Evolutionary conservation across 176 grass and related monocot species (phyloP), one percentile per base, ranked within the genome.

Genomic region (Paspalum notatum): DNA sequence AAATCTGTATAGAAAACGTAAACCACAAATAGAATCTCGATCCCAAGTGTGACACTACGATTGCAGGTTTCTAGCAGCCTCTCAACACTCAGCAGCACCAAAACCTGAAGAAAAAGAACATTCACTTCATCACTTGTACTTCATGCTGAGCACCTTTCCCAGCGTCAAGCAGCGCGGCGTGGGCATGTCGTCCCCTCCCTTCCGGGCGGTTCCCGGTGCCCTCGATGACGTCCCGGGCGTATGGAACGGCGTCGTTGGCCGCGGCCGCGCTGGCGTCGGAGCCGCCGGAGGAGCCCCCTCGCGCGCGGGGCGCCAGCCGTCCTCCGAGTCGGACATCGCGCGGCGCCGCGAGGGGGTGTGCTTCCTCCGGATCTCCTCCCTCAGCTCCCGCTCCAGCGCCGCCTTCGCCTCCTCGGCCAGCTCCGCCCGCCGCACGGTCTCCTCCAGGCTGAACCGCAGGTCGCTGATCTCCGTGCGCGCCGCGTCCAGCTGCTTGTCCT

Each of bases 401-500:
- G 74, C 78, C 71, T 90, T 90, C 26, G 85, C 85, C 66, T 90
- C 80, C 87, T 93, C 91, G 2, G 91, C 91, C 39, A 85, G 55
- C 62, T 85, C 91, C 5, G 82, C 77, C 58, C 85, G 76, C 50
- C 77, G 87, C 71, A 74, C 6, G 80, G 82, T 81, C 59, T 85
- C 82, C 58, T 85, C 82, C 75, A 93, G 74, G 74, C 25, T 72
- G 84, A 82, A 85, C 76, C 50, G 68, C 73, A 93, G 88, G 77
- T 90, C 85, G 49, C 66, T 87, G 62, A 87, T 93, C 68, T 82
- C 73, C 6, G 81, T 12, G 7, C 67, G 85, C 45, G 74, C 85
- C 51, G 57, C 74, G 43, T 85, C 74, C 26, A 93, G 78, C 67
- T 70, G 78, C 72, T 79, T 80, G 45, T 71, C 74, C 6, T 71